Percentiles rank a stretch among this genome's conserved stretches.
Evolutionary conservation across 345 rosid genomes (phyloP).

Genomic region (Clarkia xantiana): DNA sequence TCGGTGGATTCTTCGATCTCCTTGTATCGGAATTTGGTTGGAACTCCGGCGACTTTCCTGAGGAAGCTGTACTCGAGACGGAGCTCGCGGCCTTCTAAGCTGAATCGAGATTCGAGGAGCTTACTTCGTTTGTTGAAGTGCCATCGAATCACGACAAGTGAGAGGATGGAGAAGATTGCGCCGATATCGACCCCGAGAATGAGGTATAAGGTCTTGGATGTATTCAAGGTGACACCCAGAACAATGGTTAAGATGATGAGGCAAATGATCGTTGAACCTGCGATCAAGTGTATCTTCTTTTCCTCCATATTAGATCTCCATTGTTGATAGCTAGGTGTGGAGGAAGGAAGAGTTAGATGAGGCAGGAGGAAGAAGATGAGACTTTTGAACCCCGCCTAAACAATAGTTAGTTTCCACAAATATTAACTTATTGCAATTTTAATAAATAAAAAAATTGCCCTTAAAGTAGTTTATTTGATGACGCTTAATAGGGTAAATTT

Average conservation of each 20-base stretch:
- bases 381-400: too few relatives aligned
- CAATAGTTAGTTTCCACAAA: too few relatives aligned
- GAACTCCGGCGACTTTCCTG: conserved; percentile 73
- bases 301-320: conserved; percentile 51
- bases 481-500: too few relatives aligned
- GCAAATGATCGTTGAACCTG: conserved; percentile 9
- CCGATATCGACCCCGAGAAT: conserved; percentile 50
- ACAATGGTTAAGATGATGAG: conserved; percentile 29
- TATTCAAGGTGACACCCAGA: conserved; percentile 29
- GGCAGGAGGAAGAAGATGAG: background rate
- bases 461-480: too few relatives aligned
- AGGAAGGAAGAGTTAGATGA: background rate
- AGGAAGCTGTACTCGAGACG: conserved; percentile 70
- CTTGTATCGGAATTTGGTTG: conserved; percentile 39
- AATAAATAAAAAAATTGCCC: too few relatives aligned
- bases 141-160: conserved; percentile 22
- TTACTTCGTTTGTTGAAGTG: conserved; percentile 34
- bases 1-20: conserved; percentile 80
- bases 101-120: conserved; percentile 25
- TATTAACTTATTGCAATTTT: too few relatives aligned
- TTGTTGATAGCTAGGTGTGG: background rate
- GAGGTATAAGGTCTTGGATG: conserved; percentile 51
- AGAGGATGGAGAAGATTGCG: conserved; percentile 40
- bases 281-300: conserved; percentile 41
- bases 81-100: conserved; percentile 56